Conservation (phyloP, 352 stramenopile genomes). For the Globisporangium nodosum region DNA sequence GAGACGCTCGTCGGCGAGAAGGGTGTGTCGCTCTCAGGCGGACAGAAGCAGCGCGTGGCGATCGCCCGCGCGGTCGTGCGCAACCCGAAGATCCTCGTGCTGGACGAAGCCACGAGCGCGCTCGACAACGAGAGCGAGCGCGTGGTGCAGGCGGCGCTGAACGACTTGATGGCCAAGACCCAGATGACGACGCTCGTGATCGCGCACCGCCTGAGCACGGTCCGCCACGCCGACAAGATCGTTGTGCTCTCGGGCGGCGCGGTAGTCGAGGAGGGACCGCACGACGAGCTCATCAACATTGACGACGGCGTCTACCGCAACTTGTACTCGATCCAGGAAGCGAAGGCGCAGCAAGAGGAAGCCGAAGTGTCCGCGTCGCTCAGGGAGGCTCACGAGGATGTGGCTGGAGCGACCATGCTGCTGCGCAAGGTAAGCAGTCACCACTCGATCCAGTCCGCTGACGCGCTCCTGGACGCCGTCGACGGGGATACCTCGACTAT, state of each 20-base stretch:
- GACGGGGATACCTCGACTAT: not conserved
- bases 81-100: conserved; percentile 73
- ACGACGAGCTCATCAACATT: conserved; percentile 42
- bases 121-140: conserved; percentile 27
- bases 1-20: conserved; percentile 48
- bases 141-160: conserved; percentile 70
- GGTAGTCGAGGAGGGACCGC: conserved; percentile 43
- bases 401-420: not conserved
- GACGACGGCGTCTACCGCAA: conserved; percentile 76
- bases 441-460: not conserved
- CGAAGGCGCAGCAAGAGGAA: conserved; percentile 12
- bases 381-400: not conserved
- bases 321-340: conserved; percentile 55
- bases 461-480: not conserved
- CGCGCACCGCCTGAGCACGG: conserved; percentile 86
- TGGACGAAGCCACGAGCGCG: conserved; percentile 17
- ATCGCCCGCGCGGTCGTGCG: conserved; percentile 55
- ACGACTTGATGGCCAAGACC: conserved; percentile 35
- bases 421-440: not conserved
- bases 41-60: conserved; percentile 31
- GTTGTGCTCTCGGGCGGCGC: conserved; percentile 35
- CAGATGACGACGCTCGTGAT: conserved; percentile 90
- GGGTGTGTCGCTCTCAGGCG: conserved; percentile 27
- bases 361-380: conserved; percentile 8
- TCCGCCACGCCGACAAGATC: conserved; percentile 60